These are phyloP conservation scores for Leishmania turanica DNA, from an alignment of 208 protist genomes.

Conservation along the genomic window DNA sequence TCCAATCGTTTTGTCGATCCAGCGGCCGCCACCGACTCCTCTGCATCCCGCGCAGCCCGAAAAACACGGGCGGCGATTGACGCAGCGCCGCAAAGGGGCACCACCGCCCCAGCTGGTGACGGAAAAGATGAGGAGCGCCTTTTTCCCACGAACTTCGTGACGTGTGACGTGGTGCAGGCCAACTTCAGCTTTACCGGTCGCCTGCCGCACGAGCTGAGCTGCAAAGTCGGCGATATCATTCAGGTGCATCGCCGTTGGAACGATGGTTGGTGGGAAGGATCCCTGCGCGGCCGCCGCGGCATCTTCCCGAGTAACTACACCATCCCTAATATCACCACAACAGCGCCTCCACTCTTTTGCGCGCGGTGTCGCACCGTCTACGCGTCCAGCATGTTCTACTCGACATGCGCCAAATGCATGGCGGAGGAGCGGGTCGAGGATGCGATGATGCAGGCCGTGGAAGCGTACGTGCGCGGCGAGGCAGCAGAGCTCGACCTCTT, in stretches of 20 bases:
- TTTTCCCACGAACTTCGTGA: conserved; percentile 77
- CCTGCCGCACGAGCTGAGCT: conserved; percentile 51
- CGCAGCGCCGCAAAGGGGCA: background rate
- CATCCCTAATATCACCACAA: conserved; percentile 64
- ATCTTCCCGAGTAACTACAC: conserved; percentile 91
- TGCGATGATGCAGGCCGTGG: conserved; percentile 48
- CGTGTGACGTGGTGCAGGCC: conserved; percentile 66
- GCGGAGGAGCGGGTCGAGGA: conserved; percentile 43
- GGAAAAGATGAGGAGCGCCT: conserved; percentile 29
- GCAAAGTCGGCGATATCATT: conserved; percentile 58
- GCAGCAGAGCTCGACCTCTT: conserved; percentile 26
- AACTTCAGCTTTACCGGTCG: conserved; percentile 55
- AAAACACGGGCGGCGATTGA: background rate
- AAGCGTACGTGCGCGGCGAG: conserved; percentile 41
- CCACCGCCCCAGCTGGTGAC: background rate
- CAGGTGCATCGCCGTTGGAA: conserved; percentile 84
- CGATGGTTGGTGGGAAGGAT: conserved; percentile 90
- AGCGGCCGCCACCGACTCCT: background rate
- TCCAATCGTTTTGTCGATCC: conserved; percentile 24
- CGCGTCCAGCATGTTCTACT: conserved; percentile 18
- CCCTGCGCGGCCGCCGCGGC: conserved; percentile 54
- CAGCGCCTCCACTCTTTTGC: conserved; percentile 68
- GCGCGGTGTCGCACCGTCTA: conserved; percentile 51
- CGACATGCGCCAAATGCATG: conserved; percentile 38
- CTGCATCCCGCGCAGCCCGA: background rate